Conservation (phyloP, 441 rosid genomes). For the California macrophylla region DNA sequence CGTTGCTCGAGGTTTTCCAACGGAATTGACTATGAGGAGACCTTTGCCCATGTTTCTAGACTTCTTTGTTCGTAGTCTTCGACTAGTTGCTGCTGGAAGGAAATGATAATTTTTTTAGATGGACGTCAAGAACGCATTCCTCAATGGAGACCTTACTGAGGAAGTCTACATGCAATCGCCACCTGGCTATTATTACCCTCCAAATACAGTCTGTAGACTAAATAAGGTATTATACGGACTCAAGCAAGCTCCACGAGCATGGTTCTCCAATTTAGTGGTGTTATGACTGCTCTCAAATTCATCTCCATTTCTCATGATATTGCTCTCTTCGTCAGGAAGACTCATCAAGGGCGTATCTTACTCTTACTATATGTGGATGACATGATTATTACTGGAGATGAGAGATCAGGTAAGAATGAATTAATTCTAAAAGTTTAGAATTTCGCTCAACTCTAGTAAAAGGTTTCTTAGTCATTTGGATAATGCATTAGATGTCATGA, state of each 20-base stretch:
- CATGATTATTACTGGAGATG: too few relatives aligned
- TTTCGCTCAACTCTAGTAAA: too few relatives aligned
- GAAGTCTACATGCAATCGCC: background rate
- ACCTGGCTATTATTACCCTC: background rate
- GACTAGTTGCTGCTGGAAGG: background rate
- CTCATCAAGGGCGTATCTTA: too few relatives aligned
- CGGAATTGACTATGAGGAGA: background rate
- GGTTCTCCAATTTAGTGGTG: background rate
- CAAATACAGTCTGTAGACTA: background rate
- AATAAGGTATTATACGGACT: background rate
- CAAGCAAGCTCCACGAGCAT: background rate
- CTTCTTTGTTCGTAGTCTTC: background rate
- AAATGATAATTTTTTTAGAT: background rate
- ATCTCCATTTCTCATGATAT: background rate
- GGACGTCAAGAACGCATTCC: background rate
- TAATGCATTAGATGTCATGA: too few relatives aligned
- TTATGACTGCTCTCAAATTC: background rate
- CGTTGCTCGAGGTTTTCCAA: background rate
- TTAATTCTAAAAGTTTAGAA: too few relatives aligned
- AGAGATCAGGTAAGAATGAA: too few relatives aligned
- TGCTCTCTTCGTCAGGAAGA: background rate
- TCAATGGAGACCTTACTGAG: background rate
- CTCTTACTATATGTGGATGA: too few relatives aligned
- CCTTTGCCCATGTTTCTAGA: background rate
- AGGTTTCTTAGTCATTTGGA: too few relatives aligned